Evolutionary conservation across 257 asterid species (phyloP), one percentile per base, ranked within the genome.

Genomic region (Fraxinus pennsylvanica): DNA sequence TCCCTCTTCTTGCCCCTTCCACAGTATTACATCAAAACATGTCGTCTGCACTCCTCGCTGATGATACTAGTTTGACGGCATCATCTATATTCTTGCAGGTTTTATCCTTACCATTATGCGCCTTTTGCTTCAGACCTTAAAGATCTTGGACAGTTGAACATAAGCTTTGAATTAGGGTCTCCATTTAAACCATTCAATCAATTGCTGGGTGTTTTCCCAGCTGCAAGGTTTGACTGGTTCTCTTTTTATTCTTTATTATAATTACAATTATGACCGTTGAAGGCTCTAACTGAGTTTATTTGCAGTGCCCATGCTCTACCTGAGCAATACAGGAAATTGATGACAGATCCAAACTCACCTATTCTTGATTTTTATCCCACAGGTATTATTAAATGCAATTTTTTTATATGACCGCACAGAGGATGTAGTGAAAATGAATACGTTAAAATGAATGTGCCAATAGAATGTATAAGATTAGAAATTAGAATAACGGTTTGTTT

Each of bases 181-280:
- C 99, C 99, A 35, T 95, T 95, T 82, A 93, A 94, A 87, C 98
- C 99, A 29, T 95, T 95, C 83, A 93, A 95, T 82, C 99, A 95
- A 80, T 87, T 95, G 72, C 83, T 95, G 79, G 99, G 99, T 67
- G 98, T 95, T 75, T 95, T 95, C 71, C 99, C 99, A 21, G 98
- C 99, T 68, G 98, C 99, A 82, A 95, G 99, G 99, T 95, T 81
- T 76, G 85, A 38, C 50, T 72, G 8, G 66, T 68, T 76, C 72
- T 67, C 78, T 32, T 36, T 77, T 76, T 73, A 2, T 76, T 74
- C 69, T 17, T 6, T 21, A 41, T 67, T 70, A 32, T 68, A 73
- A 38, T 66, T 63, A 33, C 73, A 45, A 14, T 13, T 66, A 19
- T 71, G 27, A 63, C 32, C 36, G 76, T 71, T 76, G 59, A 71